These are phyloP conservation scores for Pseudogymnoascus pannorum DNA, from an alignment of 2,329 filamentous ascomycete species.

Conservation along the genomic window DNA sequence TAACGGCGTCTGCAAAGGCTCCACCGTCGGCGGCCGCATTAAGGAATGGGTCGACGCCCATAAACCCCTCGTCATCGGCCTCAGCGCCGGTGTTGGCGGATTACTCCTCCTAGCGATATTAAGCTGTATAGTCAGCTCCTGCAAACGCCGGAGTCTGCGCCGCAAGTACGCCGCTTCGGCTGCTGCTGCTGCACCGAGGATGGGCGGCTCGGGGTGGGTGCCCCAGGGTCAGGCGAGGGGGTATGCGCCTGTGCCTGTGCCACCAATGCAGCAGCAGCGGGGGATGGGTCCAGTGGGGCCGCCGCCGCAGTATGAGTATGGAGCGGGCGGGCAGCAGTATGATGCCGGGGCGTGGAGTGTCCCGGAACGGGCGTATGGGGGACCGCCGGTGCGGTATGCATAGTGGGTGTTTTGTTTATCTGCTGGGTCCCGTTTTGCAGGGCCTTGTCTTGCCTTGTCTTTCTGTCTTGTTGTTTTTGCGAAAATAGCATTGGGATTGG, in stretches of 20 bases:
- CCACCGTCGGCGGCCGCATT: conserved; percentile 63
- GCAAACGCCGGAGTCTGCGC: conserved; percentile 34
- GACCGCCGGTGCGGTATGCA: neutral
- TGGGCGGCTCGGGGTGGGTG: neutral
- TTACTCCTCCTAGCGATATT: conserved; percentile 63
- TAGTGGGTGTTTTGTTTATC: too few relatives aligned
- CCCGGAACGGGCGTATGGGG: conserved; percentile 3
- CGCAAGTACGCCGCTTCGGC: neutral
- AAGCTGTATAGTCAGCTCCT: conserved; percentile 57
- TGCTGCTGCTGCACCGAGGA: neutral
- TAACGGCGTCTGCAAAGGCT: conserved; percentile 71
- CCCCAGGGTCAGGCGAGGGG: neutral
- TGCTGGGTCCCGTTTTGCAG: neutral
- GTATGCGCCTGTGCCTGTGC: neutral
- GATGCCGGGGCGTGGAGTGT: neutral
- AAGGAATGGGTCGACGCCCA: conserved; percentile 68
- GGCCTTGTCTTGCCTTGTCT: neutral
- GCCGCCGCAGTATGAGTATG: neutral
- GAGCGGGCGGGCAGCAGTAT: neutral
- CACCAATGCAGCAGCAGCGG: neutral
- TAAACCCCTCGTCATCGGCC: conserved; percentile 74
- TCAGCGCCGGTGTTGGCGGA: conserved; percentile 63
- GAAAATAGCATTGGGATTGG: neutral
- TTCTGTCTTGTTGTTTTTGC: neutral
- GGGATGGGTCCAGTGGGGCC: neutral